phyloP scores from a whole-genome alignment of 2,329 filamentous ascomycete genomes.

The Geosmithia putterillii region DNA sequence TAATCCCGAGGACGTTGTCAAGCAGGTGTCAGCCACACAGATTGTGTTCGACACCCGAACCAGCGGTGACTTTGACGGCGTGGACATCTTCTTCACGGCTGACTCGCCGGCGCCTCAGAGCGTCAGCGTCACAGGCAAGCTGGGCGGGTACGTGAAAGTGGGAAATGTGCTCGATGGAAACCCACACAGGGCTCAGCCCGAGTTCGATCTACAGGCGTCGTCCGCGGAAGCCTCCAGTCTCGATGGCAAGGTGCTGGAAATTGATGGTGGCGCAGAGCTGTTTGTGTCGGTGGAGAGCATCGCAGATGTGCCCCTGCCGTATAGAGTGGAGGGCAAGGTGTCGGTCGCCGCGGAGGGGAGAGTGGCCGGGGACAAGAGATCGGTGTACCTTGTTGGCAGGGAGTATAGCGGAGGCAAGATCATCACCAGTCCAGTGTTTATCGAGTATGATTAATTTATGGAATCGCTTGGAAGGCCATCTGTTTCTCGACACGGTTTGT shows the following conservation, averaged over 20 bases:
- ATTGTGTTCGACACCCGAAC: conserved; percentile 12
- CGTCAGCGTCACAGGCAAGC: conserved; percentile 9
- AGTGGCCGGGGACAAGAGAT: neutral
- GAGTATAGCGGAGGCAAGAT: neutral
- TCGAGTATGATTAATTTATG: too few relatives aligned
- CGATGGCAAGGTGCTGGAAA: conserved; percentile 7
- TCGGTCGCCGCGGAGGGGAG: neutral
- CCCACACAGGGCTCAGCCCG: conserved; percentile 13
- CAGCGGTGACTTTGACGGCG: conserved; percentile 17
- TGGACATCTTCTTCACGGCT: conserved; percentile 8
- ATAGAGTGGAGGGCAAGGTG: conserved; percentile 8
- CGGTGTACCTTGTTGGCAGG: neutral
- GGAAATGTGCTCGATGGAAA: conserved; percentile 13
- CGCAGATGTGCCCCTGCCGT: conserved; percentile 8
- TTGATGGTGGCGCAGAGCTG: conserved; percentile 12
- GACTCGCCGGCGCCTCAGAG: conserved; percentile 1
- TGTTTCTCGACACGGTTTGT: too few relatives aligned
- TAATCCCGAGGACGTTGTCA: conserved; percentile 9
- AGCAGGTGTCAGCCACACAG: conserved; percentile 4
- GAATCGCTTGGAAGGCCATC: too few relatives aligned
- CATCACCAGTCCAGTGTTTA: neutral
- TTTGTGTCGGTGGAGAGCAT: conserved; percentile 10
- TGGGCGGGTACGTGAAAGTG: conserved; percentile 17
- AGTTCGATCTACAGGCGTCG: conserved; percentile 7
- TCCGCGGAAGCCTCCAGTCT: neutral